A percentile compares a stretch with the other conserved stretches of the same genome.
Conservation (phyloP, 2,329 filamentous ascomycete genomes). For the Fusarium sublunatum region DNA sequence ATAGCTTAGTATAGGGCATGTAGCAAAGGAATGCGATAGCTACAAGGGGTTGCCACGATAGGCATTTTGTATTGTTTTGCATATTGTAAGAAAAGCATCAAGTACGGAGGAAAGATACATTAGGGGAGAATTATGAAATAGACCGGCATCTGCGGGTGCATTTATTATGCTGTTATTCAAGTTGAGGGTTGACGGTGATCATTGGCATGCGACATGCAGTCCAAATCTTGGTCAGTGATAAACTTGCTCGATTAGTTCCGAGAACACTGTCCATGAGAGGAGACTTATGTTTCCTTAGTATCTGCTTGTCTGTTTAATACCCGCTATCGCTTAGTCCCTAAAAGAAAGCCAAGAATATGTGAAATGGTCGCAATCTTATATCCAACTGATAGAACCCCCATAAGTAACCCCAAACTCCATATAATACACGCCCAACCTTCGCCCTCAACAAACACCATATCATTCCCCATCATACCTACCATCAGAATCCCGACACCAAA, state of each 20-base stretch:
- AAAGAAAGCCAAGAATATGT: conserved; percentile 8
- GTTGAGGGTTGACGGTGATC: background rate
- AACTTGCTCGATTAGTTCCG: background rate
- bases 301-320: conserved; percentile 15
- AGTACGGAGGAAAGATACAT: conserved; percentile 8
- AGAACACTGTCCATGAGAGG: background rate
- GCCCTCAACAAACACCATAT: background rate
- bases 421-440: background rate
- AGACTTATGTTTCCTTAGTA: conserved; percentile 19
- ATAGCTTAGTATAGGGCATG: background rate
- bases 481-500: conserved; percentile 66
- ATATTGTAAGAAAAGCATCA: conserved; percentile 9
- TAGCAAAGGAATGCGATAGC: background rate
- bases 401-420: conserved; percentile 35
- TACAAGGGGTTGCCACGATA: background rate
- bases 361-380: conserved; percentile 21
- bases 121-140: conserved; percentile 12
- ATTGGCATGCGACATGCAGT: background rate
- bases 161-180: conserved; percentile 1
- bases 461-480: conserved; percentile 53
- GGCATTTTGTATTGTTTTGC: conserved; percentile 14
- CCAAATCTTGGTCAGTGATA: background rate
- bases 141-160: conserved; percentile 9
- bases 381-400: conserved; percentile 10
- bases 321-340: conserved; percentile 25